Conservation (phyloP, 306 rosid genomes). For the Sicyos baderoa region DNA sequence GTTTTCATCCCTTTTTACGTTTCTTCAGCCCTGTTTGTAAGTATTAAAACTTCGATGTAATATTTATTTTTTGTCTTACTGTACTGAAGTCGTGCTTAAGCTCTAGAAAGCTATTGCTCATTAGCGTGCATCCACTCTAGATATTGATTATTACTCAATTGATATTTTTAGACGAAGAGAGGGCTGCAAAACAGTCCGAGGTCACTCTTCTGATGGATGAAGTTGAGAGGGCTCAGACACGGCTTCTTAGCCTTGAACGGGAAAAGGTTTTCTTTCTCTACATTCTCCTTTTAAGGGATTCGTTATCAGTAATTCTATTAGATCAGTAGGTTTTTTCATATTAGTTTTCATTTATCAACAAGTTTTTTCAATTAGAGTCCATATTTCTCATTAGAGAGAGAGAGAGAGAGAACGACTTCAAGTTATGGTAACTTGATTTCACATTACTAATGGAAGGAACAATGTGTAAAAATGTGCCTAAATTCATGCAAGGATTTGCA, state of each 20-base stretch:
- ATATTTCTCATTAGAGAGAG: not conserved
- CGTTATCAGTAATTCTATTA: conserved; percentile 1
- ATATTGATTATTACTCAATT: conserved; percentile 10
- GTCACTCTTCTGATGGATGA: conserved; percentile 68
- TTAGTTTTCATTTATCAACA: not conserved
- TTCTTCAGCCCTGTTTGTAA: not conserved
- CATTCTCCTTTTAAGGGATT: conserved; percentile 7
- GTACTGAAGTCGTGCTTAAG: not conserved
- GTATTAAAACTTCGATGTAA: not conserved
- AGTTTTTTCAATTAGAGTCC: not conserved
- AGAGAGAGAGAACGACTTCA: not conserved
- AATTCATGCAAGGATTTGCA: not conserved
- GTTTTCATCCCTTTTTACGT: not conserved
- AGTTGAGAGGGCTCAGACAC: conserved; percentile 56
- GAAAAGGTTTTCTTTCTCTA: conserved; percentile 35
- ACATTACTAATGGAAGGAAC: not conserved
- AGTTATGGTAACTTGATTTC: conserved; percentile 10
- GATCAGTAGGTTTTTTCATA: not conserved
- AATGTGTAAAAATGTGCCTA: not conserved
- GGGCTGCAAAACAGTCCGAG: conserved; percentile 87
- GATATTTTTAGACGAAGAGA: conserved; percentile 58
- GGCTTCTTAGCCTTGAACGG: conserved; percentile 58
- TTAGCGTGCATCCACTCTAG: not conserved
- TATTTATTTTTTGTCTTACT: not conserved
- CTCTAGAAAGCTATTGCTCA: not conserved